These are phyloP conservation scores for Podila epigama DNA, from an alignment of 192 early-diverging fungal species.

Conservation along the genomic window DNA sequence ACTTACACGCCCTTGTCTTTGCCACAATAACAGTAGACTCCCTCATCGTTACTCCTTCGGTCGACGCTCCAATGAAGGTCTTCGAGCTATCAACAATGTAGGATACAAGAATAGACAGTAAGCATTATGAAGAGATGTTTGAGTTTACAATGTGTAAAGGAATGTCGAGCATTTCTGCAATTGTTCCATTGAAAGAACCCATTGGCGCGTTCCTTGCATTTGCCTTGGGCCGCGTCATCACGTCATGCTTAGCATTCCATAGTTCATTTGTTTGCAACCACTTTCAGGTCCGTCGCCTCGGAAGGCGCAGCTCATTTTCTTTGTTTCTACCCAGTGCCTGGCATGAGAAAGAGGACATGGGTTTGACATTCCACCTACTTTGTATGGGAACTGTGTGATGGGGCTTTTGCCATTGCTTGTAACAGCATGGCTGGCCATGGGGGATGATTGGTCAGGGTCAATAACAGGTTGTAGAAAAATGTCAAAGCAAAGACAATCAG, in stretches of 20 bases:
- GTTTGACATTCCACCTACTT: constrained; percentile 11
- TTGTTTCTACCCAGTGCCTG: not conserved
- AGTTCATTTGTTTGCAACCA: too few species aligned
- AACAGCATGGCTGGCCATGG: not conserved
- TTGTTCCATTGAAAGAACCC: not conserved
- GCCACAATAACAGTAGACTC: constrained; percentile 85
- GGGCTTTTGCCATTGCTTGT: constrained; percentile 11
- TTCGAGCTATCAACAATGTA: constrained; percentile 3
- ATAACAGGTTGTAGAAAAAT: not conserved
- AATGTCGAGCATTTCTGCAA: not conserved
- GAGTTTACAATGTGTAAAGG: not conserved
- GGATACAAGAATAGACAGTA: not conserved
- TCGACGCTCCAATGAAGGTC: constrained; percentile 32
- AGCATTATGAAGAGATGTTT: not conserved
- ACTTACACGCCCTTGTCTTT: constrained; percentile 62
- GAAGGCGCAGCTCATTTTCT: not conserved
- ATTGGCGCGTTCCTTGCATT: not conserved
- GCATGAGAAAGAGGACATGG: not conserved
- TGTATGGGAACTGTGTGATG: constrained; percentile 30
- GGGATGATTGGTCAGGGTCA: not conserved
- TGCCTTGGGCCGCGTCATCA: not conserved
- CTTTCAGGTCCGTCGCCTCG: too few species aligned
- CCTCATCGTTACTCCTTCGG: constrained; percentile 54
- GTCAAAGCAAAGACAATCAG: too few species aligned
- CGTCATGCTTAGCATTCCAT: too few species aligned